Conservation (phyloP, 2,329 filamentous ascomycete species). For the Cordyceps javanica region DNA sequence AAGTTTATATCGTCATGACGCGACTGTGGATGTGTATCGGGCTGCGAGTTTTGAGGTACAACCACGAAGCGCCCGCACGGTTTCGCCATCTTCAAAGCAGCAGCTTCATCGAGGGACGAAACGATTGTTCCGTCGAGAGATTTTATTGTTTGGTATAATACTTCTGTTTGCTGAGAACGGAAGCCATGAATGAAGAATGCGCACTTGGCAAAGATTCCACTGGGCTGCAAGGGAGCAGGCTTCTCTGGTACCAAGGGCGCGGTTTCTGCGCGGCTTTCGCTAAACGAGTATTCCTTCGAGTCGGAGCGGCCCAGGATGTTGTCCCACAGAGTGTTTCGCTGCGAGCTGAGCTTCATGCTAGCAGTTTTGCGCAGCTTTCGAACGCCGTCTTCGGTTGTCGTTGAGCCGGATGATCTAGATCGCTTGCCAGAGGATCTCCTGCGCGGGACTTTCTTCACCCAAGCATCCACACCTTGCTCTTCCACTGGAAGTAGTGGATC, state of each 20-base stretch:
- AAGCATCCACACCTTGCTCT: constrained; percentile 72
- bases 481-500: constrained; percentile 64
- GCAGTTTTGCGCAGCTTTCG: constrained; percentile 84
- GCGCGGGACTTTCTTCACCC: constrained; percentile 47
- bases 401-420: constrained; percentile 41
- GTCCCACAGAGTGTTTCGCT: constrained; percentile 82
- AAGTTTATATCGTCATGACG: constrained; percentile 36
- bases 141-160: constrained; percentile 41
- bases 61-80: constrained; percentile 42
- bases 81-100: constrained; percentile 23
- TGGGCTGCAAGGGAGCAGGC: constrained; percentile 20
- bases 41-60: constrained; percentile 46
- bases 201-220: constrained; percentile 48
- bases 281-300: constrained; percentile 30
- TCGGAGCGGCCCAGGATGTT: constrained; percentile 62
- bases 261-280: constrained; percentile 18
- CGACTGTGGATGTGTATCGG: constrained; percentile 36
- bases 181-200: constrained; percentile 58
- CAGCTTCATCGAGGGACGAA: constrained; percentile 35
- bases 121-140: constrained; percentile 43
- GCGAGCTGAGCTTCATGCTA: constrained; percentile 73
- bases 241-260: constrained; percentile 10
- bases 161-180: constrained; percentile 41
- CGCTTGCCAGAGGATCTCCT: constrained; percentile 53
- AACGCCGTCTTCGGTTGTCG: constrained; percentile 49